Conservation (phyloP, 2,329 filamentous ascomycete genomes). For the Fusarium protoensiforme region DNA sequence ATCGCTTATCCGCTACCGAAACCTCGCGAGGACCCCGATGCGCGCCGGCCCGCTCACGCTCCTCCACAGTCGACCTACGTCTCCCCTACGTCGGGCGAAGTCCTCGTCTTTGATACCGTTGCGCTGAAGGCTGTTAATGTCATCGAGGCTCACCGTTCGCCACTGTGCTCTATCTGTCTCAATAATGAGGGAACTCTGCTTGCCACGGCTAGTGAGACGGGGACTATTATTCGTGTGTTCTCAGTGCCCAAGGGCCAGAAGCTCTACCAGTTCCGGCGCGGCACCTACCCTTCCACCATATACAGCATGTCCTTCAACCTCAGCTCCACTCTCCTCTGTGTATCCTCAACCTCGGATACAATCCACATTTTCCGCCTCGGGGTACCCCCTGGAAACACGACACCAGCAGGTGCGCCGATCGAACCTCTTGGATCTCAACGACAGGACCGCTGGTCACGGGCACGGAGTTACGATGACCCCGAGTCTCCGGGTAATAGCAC, state of each 20-base stretch:
- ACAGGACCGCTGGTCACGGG: conserved; percentile 64
- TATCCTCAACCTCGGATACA: conserved; percentile 96
- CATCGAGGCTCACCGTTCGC: conserved; percentile 92
- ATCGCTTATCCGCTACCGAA: conserved; percentile 92
- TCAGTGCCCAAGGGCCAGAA: conserved; percentile 91
- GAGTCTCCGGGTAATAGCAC: conserved; percentile 56
- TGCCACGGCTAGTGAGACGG: conserved; percentile 95
- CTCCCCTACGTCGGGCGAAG: conserved; percentile 87
- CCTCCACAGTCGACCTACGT: conserved; percentile 84
- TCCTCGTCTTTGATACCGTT: conserved; percentile 90
- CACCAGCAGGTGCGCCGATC: conserved; percentile 50
- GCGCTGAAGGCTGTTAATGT: conserved; percentile 94
- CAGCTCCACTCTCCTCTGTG: conserved; percentile 90
- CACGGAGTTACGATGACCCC: conserved; percentile 61
- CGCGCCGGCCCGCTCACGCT: conserved; percentile 79
- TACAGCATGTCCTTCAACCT: conserved; percentile 99
- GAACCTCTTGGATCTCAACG: conserved; percentile 55
- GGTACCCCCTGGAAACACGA: conserved; percentile 55
- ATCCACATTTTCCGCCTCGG: conserved; percentile 93
- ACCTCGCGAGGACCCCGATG: conserved; percentile 68
- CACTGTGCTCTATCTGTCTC: conserved; percentile 88
- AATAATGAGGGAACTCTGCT: conserved; percentile 93
- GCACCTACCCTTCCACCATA: conserved; percentile 94
- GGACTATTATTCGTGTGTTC: conserved; percentile 97
- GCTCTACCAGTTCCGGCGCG: conserved; percentile 93